Percentiles rank a stretch among this genome's conserved stretches.
phyloP scores from a whole-genome alignment of 139 green algal genomes.

The Haematococcus lacustris region DNA sequence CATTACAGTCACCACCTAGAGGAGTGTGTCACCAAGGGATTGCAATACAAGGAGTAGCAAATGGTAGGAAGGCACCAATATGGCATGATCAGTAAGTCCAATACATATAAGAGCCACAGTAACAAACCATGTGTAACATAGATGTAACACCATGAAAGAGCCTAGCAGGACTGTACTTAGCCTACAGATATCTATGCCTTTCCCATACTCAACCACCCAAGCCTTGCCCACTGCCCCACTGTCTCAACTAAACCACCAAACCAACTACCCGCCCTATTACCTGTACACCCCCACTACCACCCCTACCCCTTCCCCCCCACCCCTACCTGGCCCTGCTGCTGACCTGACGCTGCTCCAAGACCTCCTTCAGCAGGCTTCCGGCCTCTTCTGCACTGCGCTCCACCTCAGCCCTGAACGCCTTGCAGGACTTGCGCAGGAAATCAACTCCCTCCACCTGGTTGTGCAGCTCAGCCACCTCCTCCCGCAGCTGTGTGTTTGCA shows the following conservation, averaged over 20 bases:
- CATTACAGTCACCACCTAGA: no score
- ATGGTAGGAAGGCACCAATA: background rate
- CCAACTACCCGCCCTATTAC: background rate
- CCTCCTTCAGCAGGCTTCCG: background rate
- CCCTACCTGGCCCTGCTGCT: background rate
- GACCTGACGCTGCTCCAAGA: slow-evolving; percentile 3
- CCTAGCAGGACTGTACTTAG: no score
- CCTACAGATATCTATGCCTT: no score
- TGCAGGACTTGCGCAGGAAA: slow-evolving; percentile 13
- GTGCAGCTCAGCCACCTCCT: slow-evolving; percentile 1
- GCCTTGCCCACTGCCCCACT: no score
- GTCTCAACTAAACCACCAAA: no score
- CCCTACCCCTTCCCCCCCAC: background rate
- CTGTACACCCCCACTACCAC: background rate
- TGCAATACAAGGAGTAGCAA: background rate
- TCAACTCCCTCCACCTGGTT: slow-evolving; percentile 9
- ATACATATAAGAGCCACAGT: no score
- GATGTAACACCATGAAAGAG: no score
- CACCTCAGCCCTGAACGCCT: slow-evolving; percentile 18
- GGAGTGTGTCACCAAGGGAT: background rate
- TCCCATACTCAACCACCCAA: no score
- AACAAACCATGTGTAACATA: no score
- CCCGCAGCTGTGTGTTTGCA: background rate
- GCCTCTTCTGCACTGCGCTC: slow-evolving; percentile 3
- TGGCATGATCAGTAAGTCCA: no score